Conservation (phyloP, 2,329 filamentous ascomycete genomes). For the Ceratocystis alfenasii region DNA sequence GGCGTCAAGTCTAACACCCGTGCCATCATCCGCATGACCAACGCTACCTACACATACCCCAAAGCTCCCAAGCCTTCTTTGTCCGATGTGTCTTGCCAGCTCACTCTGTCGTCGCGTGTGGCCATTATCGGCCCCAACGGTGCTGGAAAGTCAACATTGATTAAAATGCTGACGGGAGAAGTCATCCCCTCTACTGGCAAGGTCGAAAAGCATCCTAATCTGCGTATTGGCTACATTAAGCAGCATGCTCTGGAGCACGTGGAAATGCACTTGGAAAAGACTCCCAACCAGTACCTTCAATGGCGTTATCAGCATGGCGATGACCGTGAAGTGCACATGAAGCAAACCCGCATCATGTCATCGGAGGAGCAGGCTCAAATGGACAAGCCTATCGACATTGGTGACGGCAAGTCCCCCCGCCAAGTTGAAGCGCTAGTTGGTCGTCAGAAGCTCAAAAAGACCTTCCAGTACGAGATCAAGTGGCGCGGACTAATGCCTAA, state of each 20-base stretch:
- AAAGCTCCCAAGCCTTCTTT: slow-evolving; percentile 78
- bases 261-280: slow-evolving; percentile 99
- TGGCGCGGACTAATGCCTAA: slow-evolving; percentile 84
- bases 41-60: slow-evolving; percentile 91
- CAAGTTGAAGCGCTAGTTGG: slow-evolving; percentile 84
- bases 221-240: slow-evolving; percentile 99
- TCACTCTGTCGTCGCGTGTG: slow-evolving; percentile 80
- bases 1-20: slow-evolving; percentile 93
- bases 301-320: slow-evolving; percentile 98
- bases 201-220: slow-evolving; percentile 96
- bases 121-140: slow-evolving; percentile 96
- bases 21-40: slow-evolving; percentile 88
- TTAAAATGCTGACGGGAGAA: slow-evolving; percentile 93
- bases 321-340: slow-evolving; percentile 92
- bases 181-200: slow-evolving; percentile 69
- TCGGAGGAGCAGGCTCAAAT: slow-evolving; percentile 78
- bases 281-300: slow-evolving; percentile 95
- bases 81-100: slow-evolving; percentile 70
- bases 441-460: slow-evolving; percentile 98
- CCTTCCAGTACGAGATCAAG: slow-evolving; percentile 96
- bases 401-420: slow-evolving; percentile 64
- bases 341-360: slow-evolving; percentile 86
- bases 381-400: slow-evolving; percentile 76
- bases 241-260: slow-evolving; percentile 98
- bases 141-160: slow-evolving; percentile 94